Evolutionary conservation across 192 early-diverging fungal genomes (phyloP), one percentile per base, ranked within the genome.

Genomic region (Entophlyctis luteolus): DNA sequence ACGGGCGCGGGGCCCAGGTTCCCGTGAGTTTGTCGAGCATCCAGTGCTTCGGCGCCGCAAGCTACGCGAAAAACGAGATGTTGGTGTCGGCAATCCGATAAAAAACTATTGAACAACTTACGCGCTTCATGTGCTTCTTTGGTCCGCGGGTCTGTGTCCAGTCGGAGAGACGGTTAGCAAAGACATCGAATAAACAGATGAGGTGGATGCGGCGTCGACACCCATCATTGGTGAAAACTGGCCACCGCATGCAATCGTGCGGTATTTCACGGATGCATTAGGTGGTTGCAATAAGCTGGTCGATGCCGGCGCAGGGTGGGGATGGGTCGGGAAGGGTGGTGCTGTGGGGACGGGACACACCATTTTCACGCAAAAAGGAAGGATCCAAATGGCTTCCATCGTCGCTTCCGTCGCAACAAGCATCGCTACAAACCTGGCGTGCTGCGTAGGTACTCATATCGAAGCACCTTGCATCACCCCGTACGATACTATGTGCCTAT

Each of bases 1-100:
- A 90, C 50, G 94, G 95, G 84, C 91, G 91, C 69, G 95, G 95
- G 62, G 95, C 96, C 87, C 88, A 92, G 75, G 89, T 96, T 77
- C 97, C 98, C 81, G 94, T 93, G 68, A 99, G 90, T 83, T 99
- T 99, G 93, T 98, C 96, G 75, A 99, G 88, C 94, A 99, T 96
- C 98, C 98, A 99, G 89, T 98, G 95, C 88, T 94, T 94, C 82
- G 98, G 98, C 48, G 98, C 94, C 75, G 82, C 84, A 70, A 98
- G 89, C 79, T 79, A 37, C 20, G 57, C 29, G 71, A 4, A 42
- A 22, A 29, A 23, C 53, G 34, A 68, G 36, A 4, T 32, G 32
- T 33, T 6, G 8, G 54, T 72, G 27, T 50, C n/a, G 18, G 33
- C n/a, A n/a, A n/a, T n/a, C n/a, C n/a, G n/a, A n/a, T 1, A 50